These are phyloP conservation scores for Aciculosporium take DNA, from an alignment of 2,329 filamentous ascomycete genomes.

Conservation along the genomic window DNA sequence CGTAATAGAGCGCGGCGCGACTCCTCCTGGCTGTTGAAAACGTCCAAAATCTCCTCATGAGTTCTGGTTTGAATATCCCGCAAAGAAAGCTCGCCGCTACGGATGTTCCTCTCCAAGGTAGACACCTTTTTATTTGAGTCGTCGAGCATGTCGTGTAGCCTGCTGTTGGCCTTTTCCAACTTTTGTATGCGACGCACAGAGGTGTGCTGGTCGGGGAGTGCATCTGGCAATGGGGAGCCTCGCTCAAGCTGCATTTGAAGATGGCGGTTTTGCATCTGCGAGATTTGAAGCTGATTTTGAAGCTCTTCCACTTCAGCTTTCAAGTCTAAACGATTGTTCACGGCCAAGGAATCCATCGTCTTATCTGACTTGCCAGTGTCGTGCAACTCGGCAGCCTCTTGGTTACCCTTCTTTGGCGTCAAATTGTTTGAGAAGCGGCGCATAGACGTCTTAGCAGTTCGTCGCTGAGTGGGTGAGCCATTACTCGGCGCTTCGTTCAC, in stretches of 20 bases:
- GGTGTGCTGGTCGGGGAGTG: conserved; percentile 63
- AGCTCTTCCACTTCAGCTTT: conserved; percentile 83
- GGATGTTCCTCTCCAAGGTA: conserved; percentile 71
- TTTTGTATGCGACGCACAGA: conserved; percentile 74
- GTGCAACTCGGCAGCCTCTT: conserved; percentile 41
- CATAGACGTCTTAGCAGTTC: conserved; percentile 37
- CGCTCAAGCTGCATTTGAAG: conserved; percentile 77
- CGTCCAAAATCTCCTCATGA: conserved; percentile 83
- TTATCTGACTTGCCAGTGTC: conserved; percentile 76
- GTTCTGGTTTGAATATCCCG: conserved; percentile 87
- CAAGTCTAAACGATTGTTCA: conserved; percentile 80
- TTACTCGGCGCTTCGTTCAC: conserved; percentile 63
- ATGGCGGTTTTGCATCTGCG: conserved; percentile 90
- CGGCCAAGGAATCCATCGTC: conserved; percentile 65
- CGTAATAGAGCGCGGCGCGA: conserved; percentile 69
- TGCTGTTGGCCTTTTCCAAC: conserved; percentile 80
- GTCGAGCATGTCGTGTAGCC: conserved; percentile 86
- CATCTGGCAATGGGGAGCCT: conserved; percentile 46
- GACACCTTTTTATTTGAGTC: conserved; percentile 90
- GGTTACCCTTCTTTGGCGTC: conserved; percentile 62
- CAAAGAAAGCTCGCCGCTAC: conserved; percentile 73
- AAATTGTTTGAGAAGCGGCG: conserved; percentile 58
- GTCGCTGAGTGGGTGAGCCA: conserved; percentile 59
- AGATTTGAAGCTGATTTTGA: conserved; percentile 85
- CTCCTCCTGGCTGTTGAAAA: conserved; percentile 86